Conservation (phyloP, 306 rosid genomes). For the Acacia acuminata region DNA sequence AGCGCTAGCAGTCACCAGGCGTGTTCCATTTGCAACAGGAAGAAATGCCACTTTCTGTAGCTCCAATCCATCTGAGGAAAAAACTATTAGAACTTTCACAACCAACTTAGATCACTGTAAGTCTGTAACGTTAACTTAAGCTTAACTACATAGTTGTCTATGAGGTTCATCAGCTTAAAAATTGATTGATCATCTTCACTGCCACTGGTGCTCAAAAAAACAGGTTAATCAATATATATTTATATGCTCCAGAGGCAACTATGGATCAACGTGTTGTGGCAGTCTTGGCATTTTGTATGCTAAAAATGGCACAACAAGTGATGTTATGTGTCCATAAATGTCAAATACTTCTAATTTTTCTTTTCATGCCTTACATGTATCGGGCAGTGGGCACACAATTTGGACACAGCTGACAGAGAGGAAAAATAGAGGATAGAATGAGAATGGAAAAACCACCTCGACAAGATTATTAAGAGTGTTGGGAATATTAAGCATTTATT, state of each 20-base stretch:
- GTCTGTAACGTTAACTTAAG: slow-evolving; percentile 15
- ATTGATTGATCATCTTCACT: neutral
- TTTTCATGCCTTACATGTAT: neutral
- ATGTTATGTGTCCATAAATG: neutral
- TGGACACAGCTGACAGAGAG: neutral
- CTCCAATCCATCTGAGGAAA: slow-evolving; percentile 61
- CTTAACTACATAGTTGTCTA: slow-evolving; percentile 18
- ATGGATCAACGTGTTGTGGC: neutral
- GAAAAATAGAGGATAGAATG: neutral
- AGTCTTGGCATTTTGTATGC: neutral
- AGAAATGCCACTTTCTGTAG: slow-evolving; percentile 75
- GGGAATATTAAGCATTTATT: too few species aligned
- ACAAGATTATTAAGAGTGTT: neutral
- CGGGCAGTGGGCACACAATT: neutral
- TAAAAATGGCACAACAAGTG: neutral
- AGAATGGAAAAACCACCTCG: neutral
- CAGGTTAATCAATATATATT: neutral
- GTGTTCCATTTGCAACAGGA: slow-evolving; percentile 96
- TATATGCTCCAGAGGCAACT: neutral
- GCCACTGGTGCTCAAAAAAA: neutral
- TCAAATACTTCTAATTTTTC: neutral
- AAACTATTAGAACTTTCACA: slow-evolving; percentile 10
- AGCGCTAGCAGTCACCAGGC: slow-evolving; percentile 76
- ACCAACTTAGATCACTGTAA: neutral
- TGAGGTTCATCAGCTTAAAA: neutral